Evolutionary conservation across 305 asterid genomes (phyloP).

Genomic region (Caryopteris hybrid): DNA sequence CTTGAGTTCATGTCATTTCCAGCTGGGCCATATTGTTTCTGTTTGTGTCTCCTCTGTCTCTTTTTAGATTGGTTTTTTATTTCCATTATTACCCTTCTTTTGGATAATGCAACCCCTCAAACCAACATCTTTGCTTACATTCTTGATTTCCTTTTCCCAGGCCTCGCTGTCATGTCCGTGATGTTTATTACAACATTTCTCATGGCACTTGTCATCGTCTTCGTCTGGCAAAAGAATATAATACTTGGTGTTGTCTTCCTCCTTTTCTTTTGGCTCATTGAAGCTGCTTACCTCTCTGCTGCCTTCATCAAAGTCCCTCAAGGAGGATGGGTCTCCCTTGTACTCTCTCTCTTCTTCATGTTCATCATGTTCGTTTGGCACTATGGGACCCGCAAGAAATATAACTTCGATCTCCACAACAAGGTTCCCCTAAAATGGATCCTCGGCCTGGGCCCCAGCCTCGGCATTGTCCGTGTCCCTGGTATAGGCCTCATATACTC

Average conservation of each 20-base stretch:
- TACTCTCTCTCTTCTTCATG: slow-evolving; percentile 69
- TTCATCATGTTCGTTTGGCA: slow-evolving; percentile 89
- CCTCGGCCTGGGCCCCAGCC: slow-evolving; percentile 89
- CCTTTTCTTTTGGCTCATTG: slow-evolving; percentile 63
- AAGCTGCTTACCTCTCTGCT: slow-evolving; percentile 58
- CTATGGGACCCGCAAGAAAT: slow-evolving; percentile 88
- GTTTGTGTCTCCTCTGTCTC: neutral
- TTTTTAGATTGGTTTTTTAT: neutral
- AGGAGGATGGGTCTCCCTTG: slow-evolving; percentile 95
- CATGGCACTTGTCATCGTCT: slow-evolving; percentile 80
- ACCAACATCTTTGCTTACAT: slow-evolving; percentile 10
- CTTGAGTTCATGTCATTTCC: neutral
- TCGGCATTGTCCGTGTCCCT: slow-evolving; percentile 93
- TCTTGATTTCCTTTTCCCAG: slow-evolving; percentile 39
- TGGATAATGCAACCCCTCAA: neutral
- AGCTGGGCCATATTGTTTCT: neutral
- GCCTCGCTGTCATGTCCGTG: slow-evolving; percentile 94
- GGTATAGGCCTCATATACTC: slow-evolving; percentile 96
- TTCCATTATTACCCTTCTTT: neutral
- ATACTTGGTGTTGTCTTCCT: slow-evolving; percentile 55
- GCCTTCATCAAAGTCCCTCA: slow-evolving; percentile 76
- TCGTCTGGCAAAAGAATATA: slow-evolving; percentile 78
- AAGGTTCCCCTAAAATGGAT: slow-evolving; percentile 93
- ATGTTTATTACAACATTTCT: slow-evolving; percentile 94
- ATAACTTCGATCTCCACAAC: slow-evolving; percentile 86